phyloP scores from a whole-genome alignment of 2,329 filamentous ascomycete genomes.

The Calycina herbarum region DNA sequence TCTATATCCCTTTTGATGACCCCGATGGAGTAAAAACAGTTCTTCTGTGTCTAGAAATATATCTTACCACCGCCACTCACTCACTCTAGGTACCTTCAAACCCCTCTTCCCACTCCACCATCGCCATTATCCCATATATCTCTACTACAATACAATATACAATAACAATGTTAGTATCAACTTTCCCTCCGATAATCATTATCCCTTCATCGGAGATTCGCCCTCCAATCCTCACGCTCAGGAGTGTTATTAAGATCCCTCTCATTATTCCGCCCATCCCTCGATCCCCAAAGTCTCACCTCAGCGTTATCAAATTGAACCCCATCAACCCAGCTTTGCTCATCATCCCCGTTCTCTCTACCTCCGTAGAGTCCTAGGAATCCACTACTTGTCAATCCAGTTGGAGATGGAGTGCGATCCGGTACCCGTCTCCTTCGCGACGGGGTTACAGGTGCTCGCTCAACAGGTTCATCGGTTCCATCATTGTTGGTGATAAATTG shows the following conservation, averaged over 20 bases:
- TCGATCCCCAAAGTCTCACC: conserved; percentile 27
- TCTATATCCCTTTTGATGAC: not conserved
- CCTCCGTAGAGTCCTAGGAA: conserved; percentile 50
- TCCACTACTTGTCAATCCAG: conserved; percentile 44
- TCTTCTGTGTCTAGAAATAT: not conserved
- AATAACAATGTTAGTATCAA: not conserved
- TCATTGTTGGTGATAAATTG: conserved; percentile 16
- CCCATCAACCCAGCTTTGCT: conserved; percentile 34
- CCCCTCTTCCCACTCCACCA: too few species aligned
- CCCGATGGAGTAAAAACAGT: not conserved
- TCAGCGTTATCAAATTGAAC: conserved; percentile 38
- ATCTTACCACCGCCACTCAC: too few species aligned
- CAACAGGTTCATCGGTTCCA: conserved; percentile 12
- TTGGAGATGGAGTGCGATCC: conserved; percentile 40
- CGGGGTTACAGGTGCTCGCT: conserved; percentile 10
- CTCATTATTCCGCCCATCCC: conserved; percentile 26
- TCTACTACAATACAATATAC: not conserved
- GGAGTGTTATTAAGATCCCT: conserved; percentile 26
- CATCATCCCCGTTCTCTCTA: conserved; percentile 49
- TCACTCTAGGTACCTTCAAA: too few species aligned
- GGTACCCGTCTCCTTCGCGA: conserved; percentile 13
- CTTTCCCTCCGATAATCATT: not conserved
- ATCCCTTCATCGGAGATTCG: conserved; percentile 7
- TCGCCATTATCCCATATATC: not conserved
- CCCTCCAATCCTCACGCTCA: conserved; percentile 32